These are phyloP conservation scores for Naumovozyma baii DNA, from an alignment of 805 yeast species.

Conservation along the genomic window DNA sequence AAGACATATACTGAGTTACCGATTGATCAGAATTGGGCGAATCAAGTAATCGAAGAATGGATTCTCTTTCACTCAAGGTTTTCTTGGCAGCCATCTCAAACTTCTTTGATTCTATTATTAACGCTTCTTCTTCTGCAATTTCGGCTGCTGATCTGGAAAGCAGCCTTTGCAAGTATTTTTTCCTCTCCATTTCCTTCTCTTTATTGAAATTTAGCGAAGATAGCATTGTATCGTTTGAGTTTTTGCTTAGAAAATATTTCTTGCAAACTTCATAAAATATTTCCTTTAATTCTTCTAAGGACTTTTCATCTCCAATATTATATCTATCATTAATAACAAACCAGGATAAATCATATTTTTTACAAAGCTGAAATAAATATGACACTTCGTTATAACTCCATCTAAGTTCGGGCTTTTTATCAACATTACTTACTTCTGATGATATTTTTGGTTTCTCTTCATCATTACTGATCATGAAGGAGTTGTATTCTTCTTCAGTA, in stretches of 20 bases:
- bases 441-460: background rate
- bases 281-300: constrained; percentile 73
- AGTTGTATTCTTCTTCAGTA: constrained; percentile 49
- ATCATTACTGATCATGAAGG: constrained; percentile 36
- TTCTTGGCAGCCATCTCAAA: constrained; percentile 88
- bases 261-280: constrained; percentile 66
- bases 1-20: constrained; percentile 65
- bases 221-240: constrained; percentile 41
- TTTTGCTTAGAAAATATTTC: constrained; percentile 38
- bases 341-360: constrained; percentile 46
- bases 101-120: constrained; percentile 84
- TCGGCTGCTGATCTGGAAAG: constrained; percentile 87
- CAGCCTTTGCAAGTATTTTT: constrained; percentile 66
- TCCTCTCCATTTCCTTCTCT: constrained; percentile 66
- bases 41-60: constrained; percentile 67
- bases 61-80: constrained; percentile 73
- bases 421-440: constrained; percentile 1
- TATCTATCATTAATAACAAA: constrained; percentile 56
- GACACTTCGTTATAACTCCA: constrained; percentile 77
- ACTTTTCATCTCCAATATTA: constrained; percentile 31
- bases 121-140: constrained; percentile 93
- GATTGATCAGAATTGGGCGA: constrained; percentile 76
- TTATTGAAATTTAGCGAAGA: constrained; percentile 62
- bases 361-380: constrained; percentile 66
- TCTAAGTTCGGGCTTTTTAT: background rate